Evolutionary conservation across 495 filamentous ascomycete species (phyloP).

Genomic region (Cudoniella acicularis): DNA sequence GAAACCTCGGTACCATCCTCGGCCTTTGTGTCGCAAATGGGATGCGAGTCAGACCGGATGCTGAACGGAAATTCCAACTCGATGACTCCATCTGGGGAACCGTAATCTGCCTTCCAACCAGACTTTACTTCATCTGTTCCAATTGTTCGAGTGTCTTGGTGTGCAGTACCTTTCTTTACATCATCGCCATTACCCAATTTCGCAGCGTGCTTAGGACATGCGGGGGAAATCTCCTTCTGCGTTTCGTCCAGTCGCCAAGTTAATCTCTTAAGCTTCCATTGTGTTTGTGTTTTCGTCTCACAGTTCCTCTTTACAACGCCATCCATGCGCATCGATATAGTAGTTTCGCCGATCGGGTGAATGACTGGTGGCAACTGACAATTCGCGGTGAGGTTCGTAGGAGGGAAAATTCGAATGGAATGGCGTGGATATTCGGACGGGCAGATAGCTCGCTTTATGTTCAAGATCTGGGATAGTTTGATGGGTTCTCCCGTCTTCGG

Average conservation of each 20-base stretch:
- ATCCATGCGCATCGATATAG: conserved; percentile 71
- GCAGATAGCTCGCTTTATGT: conserved; percentile 70
- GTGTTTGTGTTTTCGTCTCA: conserved; percentile 51
- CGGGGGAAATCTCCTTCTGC: conserved; percentile 71
- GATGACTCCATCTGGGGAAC: conserved; percentile 63
- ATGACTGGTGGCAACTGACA: conserved; percentile 77
- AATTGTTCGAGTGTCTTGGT: conserved; percentile 73
- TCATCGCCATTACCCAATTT: conserved; percentile 60
- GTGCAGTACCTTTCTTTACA: conserved; percentile 66
- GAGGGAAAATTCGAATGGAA: conserved; percentile 90
- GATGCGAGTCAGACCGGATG: conserved; percentile 45
- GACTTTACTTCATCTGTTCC: conserved; percentile 69
- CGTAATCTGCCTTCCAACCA: conserved; percentile 98
- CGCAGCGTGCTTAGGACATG: conserved; percentile 72
- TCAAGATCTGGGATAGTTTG: conserved; percentile 58
- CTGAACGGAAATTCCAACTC: conserved; percentile 77
- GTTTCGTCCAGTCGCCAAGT: conserved; percentile 92
- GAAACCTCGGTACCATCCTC: conserved; percentile 73
- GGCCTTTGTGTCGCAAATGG: conserved; percentile 76
- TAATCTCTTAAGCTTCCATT: conserved; percentile 86
- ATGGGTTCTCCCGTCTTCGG: conserved; percentile 55
- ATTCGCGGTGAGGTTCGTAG: conserved; percentile 83
- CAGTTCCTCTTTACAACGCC: conserved; percentile 47
- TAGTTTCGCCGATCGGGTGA: conserved; percentile 83
- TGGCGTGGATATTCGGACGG: conserved; percentile 60